These are phyloP conservation scores for Acer negundo DNA, from an alignment of 345 rosid species.

Conservation along the genomic window DNA sequence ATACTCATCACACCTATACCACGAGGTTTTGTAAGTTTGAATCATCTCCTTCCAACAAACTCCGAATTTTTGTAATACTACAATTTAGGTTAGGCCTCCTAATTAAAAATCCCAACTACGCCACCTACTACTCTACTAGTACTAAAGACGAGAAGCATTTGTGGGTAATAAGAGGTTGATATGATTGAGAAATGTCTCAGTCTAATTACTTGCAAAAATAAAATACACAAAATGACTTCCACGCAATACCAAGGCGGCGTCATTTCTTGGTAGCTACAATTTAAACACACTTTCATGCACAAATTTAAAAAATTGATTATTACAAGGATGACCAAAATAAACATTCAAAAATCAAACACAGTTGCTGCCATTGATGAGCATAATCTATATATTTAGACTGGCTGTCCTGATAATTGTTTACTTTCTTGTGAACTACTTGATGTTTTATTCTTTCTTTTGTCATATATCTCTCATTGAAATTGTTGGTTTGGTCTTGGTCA, in stretches of 20 bases:
- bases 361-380: not conserved
- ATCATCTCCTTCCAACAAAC: too few relatives aligned
- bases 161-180: not conserved
- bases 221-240: not conserved
- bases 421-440: not conserved
- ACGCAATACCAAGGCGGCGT: conserved; percentile 4
- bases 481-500: not conserved
- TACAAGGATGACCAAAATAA: not conserved
- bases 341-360: not conserved
- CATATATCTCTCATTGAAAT: too few relatives aligned
- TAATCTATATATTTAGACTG: not conserved
- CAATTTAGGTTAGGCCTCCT: too few relatives aligned
- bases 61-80: too few relatives aligned
- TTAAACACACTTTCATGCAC: not conserved
- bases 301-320: not conserved
- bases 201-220: not conserved
- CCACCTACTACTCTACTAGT: too few relatives aligned
- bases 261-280: too few relatives aligned
- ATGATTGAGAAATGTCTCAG: not conserved
- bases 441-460: not conserved
- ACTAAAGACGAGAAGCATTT: not conserved
- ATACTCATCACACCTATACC: too few relatives aligned
- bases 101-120: too few relatives aligned
- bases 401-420: not conserved
- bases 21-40: too few relatives aligned